Conservation (phyloP, 2,329 filamentous ascomycete species). For the Penicillium sp. region DNA sequence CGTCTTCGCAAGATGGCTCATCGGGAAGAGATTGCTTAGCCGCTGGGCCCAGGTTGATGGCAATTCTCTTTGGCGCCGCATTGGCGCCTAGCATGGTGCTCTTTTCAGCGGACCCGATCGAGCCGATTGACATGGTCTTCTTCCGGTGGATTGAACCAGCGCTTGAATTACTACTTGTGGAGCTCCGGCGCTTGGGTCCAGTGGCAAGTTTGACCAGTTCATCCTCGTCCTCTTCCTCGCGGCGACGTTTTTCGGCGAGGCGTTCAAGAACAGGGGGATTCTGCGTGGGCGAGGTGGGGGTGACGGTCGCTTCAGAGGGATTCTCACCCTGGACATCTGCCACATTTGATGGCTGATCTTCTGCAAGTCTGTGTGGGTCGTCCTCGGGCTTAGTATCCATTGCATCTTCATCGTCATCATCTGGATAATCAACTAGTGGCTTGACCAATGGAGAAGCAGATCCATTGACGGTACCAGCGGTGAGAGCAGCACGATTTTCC, state of each 20-base stretch:
- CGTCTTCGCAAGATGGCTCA: slow-evolving; percentile 13
- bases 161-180: slow-evolving; percentile 37
- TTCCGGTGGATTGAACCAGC: slow-evolving; percentile 34
- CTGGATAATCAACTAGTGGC: slow-evolving; percentile 85
- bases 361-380: slow-evolving; percentile 17
- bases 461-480: slow-evolving; percentile 54
- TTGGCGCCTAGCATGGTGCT: slow-evolving; percentile 17
- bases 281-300: slow-evolving; percentile 26
- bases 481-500: slow-evolving; percentile 37
- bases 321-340: slow-evolving; percentile 23
- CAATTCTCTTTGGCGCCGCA: slow-evolving; percentile 38
- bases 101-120: slow-evolving; percentile 27
- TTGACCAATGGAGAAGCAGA: slow-evolving; percentile 59
- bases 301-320: slow-evolving; percentile 25
- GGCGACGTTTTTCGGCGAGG: slow-evolving; percentile 80
- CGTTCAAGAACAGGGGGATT: slow-evolving; percentile 63
- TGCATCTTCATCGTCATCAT: slow-evolving; percentile 76
- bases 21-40: slow-evolving; percentile 22
- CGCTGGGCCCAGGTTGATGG: slow-evolving; percentile 38
- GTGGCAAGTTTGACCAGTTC: slow-evolving; percentile 77
- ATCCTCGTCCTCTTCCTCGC: slow-evolving; percentile 86
- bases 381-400: slow-evolving; percentile 55
- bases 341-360: slow-evolving; percentile 27
- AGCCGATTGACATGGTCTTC: slow-evolving; percentile 31
- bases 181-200: slow-evolving; percentile 47